These are phyloP conservation scores for Bjerkandera adusta DNA, from an alignment of 1,284 basidiomycete genomes.

Conservation along the genomic window DNA sequence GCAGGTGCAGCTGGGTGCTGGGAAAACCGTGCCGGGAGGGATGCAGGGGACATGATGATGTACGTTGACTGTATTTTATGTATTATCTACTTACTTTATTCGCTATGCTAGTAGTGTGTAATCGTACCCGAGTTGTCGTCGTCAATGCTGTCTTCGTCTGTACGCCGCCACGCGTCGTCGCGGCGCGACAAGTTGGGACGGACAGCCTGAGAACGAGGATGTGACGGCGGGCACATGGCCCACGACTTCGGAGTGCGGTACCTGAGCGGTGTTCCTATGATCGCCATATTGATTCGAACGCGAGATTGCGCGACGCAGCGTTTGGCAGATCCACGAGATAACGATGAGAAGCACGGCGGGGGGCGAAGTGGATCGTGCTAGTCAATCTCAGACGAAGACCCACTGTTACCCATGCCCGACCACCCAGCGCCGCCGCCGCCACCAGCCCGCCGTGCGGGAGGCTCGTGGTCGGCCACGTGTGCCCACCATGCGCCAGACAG, in stretches of 20 bases:
- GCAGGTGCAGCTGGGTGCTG: conserved; percentile 18
- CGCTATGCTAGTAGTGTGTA: neutral
- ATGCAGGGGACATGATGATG: conserved; percentile 32
- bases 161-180: neutral
- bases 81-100: conserved; percentile 8
- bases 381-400: conserved; percentile 10
- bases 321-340: neutral
- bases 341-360: conserved; percentile 7
- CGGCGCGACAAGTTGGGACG: neutral
- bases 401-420: neutral
- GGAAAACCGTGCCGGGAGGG: conserved; percentile 28
- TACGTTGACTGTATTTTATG: neutral
- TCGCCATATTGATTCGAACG: neutral
- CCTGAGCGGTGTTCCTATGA: neutral
- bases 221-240: neutral
- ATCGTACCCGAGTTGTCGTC: neutral
- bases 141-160: neutral
- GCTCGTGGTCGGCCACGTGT: neutral
- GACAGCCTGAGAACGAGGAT: neutral
- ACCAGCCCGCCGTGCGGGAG: neutral
- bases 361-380: conserved; percentile 8
- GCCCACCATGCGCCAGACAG: neutral
- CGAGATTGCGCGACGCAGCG: neutral
- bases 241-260: neutral
- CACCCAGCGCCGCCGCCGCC: neutral